phyloP scores from a whole-genome alignment of 352 stramenopile species.

The Pythium aphanidermatum region DNA sequence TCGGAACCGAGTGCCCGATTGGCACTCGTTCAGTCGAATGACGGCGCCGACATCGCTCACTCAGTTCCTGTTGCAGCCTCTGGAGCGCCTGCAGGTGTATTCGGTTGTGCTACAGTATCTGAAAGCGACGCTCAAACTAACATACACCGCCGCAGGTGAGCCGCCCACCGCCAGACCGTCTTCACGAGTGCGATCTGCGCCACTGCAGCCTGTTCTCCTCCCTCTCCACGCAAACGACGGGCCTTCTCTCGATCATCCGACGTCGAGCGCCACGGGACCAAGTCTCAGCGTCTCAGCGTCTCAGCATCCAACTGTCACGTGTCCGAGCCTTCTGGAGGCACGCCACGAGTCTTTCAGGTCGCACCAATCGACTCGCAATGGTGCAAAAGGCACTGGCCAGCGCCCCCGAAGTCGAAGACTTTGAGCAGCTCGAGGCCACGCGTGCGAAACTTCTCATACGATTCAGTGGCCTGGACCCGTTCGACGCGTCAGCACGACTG shows the following conservation, averaged over 20 bases:
- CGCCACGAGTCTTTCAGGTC: neutral
- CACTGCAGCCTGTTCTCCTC: no score
- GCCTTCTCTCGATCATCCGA: no score
- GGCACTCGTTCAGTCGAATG: constrained; percentile 17
- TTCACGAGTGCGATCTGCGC: no score
- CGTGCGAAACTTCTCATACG: constrained; percentile 14
- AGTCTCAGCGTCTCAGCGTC: neutral
- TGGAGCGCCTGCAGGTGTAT: constrained; percentile 26
- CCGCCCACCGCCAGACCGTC: no score
- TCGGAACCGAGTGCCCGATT: constrained; percentile 12
- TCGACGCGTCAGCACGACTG: constrained; percentile 22
- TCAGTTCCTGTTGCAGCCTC: constrained; percentile 30
- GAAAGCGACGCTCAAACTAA: neutral
- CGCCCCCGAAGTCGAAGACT: constrained; percentile 3
- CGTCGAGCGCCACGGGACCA: no score
- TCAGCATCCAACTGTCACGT: no score
- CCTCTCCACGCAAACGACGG: no score
- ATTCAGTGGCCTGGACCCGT: constrained; percentile 27
- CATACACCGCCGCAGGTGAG: no score
- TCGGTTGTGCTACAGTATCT: constrained; percentile 11
- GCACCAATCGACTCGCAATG: constrained; percentile 2
- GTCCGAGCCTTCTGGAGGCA: neutral
- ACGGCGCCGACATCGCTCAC: constrained; percentile 21
- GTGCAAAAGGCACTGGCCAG: constrained; percentile 3
- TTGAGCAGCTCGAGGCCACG: constrained; percentile 11